Conservation (phyloP, 106 monocot species). For the Allium cepa region DNA sequence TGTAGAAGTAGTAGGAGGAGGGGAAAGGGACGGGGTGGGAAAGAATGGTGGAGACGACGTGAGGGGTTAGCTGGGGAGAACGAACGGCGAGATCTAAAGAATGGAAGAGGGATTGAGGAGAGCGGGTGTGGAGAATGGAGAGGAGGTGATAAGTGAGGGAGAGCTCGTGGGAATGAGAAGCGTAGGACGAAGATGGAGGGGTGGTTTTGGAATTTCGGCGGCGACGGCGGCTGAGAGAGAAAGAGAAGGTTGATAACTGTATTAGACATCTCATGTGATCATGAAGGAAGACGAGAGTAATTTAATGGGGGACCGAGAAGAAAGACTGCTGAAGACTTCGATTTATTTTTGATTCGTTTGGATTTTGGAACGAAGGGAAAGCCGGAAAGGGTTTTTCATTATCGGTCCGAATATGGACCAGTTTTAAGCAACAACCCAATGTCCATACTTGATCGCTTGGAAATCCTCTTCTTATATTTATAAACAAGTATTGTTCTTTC, state of each 20-base stretch:
- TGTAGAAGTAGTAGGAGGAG: conserved; percentile 50
- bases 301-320: not conserved
- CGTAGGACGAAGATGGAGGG: not conserved
- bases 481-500: too few relatives aligned
- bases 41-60: conserved; percentile 37
- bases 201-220: not conserved
- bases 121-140: conserved; percentile 42
- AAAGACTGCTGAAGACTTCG: not conserved
- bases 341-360: too few relatives aligned
- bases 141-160: conserved; percentile 35
- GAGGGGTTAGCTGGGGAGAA: conserved; percentile 35
- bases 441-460: too few relatives aligned
- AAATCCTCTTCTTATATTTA: too few relatives aligned
- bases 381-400: too few relatives aligned
- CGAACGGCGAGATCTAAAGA: conserved; percentile 30
- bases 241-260: conserved; percentile 1
- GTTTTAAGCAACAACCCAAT: too few relatives aligned
- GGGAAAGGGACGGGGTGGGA: conserved; percentile 8
- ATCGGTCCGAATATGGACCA: too few relatives aligned
- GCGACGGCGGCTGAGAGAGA: not conserved
- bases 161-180: conserved; percentile 15
- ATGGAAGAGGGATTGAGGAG: conserved; percentile 1
- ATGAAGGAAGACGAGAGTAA: conserved; percentile 5
- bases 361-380: too few relatives aligned
- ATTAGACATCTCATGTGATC: conserved; percentile 37